Conservation (phyloP, 129 eudicot species). For the Smallanthus sonchifolius region DNA sequence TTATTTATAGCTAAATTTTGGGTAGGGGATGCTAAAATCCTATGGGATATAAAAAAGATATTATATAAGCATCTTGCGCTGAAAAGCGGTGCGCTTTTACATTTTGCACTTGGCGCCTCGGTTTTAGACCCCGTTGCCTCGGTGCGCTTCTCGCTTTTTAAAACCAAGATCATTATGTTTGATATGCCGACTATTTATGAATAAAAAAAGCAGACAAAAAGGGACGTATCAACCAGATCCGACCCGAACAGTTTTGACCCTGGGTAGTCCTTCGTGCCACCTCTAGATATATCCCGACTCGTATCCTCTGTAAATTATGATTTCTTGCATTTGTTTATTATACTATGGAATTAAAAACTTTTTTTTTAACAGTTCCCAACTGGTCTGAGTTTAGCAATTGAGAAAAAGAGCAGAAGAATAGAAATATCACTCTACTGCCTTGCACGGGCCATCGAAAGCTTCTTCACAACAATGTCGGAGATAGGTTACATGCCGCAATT, state of each 20-base stretch:
- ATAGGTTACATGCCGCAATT: conserved; percentile 74
- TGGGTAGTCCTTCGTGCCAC: background rate
- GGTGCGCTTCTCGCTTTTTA: no score
- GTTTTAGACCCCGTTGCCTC: no score
- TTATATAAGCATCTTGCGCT: no score
- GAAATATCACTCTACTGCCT: conserved; percentile 98
- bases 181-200: background rate
- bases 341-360: background rate
- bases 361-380: conserved; percentile 70
- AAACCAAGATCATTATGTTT: no score
- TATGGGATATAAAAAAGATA: no score
- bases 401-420: conserved; percentile 92
- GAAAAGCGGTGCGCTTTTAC: no score
- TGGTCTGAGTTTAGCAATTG: conserved; percentile 88
- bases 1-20: no score
- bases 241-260: background rate
- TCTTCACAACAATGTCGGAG: conserved; percentile 93
- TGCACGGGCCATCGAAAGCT: conserved; percentile 94
- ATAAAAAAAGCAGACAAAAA: background rate
- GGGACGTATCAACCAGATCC: background rate
- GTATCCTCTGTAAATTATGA: background rate
- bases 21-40: no score
- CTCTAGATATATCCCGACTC: background rate
- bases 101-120: no score
- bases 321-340: background rate